Conservation (phyloP, 116 monocot genomes). For the Dioscorea cayenensis region DNA sequence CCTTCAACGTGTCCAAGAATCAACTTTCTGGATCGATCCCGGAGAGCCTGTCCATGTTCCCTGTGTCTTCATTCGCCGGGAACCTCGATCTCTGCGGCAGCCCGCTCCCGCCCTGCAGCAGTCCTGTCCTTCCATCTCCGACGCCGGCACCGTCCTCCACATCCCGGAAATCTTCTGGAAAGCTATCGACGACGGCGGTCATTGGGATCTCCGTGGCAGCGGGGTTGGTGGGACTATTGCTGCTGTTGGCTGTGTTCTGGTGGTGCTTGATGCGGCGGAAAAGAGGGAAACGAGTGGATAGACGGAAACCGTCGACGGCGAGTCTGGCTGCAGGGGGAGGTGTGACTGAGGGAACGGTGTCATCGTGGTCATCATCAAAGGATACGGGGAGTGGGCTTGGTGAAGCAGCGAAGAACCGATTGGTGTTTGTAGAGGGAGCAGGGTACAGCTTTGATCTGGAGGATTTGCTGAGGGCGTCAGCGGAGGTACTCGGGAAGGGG, state of each 20-base stretch:
- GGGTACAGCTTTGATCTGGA: constrained; percentile 67
- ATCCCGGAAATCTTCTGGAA: constrained; percentile 1
- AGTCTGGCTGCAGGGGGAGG: constrained; percentile 6
- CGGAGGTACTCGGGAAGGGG: constrained; percentile 87
- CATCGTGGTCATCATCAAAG: constrained; percentile 18
- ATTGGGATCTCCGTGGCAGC: constrained; percentile 10
- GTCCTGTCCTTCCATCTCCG: constrained; percentile 2
- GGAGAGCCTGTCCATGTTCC: background rate
- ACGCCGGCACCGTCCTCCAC: background rate
- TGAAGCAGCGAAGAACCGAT: constrained; percentile 28
- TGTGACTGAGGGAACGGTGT: constrained; percentile 3
- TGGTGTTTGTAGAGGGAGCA: constrained; percentile 46
- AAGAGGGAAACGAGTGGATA: background rate
- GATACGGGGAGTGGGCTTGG: background rate
- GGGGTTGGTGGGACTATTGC: constrained; percentile 3
- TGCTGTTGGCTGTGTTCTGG: constrained; percentile 3
- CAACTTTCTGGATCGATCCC: constrained; percentile 3
- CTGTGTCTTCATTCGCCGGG: constrained; percentile 10
- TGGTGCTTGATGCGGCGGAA: constrained; percentile 2
- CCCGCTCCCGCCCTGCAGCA: background rate
- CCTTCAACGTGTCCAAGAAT: constrained; percentile 7
- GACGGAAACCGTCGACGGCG: background rate
- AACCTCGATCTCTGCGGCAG: constrained; percentile 5
- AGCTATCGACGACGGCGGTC: constrained; percentile 6
- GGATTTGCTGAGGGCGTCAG: constrained; percentile 71